These are phyloP conservation scores for Heteromeles arbutifolia DNA, from an alignment of 306 rosid species.

Conservation along the genomic window DNA sequence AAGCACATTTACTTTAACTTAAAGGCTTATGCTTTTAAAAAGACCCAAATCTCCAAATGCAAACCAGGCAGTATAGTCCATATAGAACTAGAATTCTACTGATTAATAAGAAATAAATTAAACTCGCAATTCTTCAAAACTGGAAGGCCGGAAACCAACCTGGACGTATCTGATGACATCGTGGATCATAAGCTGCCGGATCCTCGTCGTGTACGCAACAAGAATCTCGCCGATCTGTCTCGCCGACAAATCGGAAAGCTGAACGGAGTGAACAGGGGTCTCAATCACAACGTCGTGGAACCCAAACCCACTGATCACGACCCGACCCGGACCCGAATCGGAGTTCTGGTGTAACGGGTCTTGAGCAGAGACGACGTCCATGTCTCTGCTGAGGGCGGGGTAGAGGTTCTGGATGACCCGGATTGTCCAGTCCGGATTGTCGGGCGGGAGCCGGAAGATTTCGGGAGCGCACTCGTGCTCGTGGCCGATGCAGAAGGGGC, in stretches of 20 bases:
- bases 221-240: slow-evolving; percentile 37
- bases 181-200: slow-evolving; percentile 25
- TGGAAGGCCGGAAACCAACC: slow-evolving; percentile 23
- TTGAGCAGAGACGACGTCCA: background rate
- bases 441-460: slow-evolving; percentile 61
- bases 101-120: background rate
- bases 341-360: background rate
- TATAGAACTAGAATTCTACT: background rate
- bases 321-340: slow-evolving; percentile 9
- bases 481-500: slow-evolving; percentile 80
- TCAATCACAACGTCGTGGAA: slow-evolving; percentile 76
- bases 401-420: slow-evolving; percentile 77
- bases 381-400: slow-evolving; percentile 55
- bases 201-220: slow-evolving; percentile 36
- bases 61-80: background rate
- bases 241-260: slow-evolving; percentile 41
- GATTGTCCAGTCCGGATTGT: slow-evolving; percentile 46
- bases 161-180: slow-evolving; percentile 60
- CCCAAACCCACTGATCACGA: slow-evolving; percentile 44
- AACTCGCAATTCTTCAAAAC: background rate
- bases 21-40: background rate
- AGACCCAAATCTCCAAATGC: background rate
- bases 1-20: no score
- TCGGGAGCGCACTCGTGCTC: slow-evolving; percentile 83
- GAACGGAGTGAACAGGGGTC: slow-evolving; percentile 59